Percentiles rank a stretch among this genome's conserved stretches.
phyloP scores from a whole-genome alignment of 331 rosid genomes.

The Erythrophleum ivorense region DNA sequence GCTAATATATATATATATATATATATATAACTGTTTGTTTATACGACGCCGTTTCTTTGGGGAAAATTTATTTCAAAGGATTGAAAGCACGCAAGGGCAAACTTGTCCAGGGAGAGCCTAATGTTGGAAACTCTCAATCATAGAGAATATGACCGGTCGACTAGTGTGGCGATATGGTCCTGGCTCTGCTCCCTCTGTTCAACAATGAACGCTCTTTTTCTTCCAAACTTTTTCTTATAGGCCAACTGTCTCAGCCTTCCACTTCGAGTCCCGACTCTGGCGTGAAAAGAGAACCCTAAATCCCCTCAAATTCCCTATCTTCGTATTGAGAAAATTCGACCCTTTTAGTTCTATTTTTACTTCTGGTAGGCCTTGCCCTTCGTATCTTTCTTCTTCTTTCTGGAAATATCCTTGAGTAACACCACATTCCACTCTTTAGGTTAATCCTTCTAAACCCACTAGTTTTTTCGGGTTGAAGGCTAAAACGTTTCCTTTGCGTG shows the following conservation, averaged over 20 bases:
- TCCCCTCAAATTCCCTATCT: background rate
- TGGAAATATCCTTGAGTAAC: background rate
- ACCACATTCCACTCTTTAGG: background rate
- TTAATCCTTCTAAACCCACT: conserved; percentile 16
- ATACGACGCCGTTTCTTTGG: background rate
- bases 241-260: background rate
- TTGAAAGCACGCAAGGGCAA: background rate
- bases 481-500: background rate
- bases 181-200: conserved; percentile 24
- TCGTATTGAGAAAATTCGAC: background rate
- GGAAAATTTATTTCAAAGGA: background rate
- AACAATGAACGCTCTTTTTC: conserved; percentile 2
- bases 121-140: conserved; percentile 18
- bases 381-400: conserved; percentile 1
- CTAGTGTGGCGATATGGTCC: background rate
- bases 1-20: background rate
- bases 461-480: background rate
- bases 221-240: background rate
- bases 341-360: background rate
- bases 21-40: background rate
- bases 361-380: background rate
- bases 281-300: conserved; percentile 28
- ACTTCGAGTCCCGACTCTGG: no score
- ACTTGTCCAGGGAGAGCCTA: background rate
- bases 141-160: conserved; percentile 39